Conservation (phyloP, 1,139 yeast genomes). For the Debaryomyces nepalensis region DNA sequence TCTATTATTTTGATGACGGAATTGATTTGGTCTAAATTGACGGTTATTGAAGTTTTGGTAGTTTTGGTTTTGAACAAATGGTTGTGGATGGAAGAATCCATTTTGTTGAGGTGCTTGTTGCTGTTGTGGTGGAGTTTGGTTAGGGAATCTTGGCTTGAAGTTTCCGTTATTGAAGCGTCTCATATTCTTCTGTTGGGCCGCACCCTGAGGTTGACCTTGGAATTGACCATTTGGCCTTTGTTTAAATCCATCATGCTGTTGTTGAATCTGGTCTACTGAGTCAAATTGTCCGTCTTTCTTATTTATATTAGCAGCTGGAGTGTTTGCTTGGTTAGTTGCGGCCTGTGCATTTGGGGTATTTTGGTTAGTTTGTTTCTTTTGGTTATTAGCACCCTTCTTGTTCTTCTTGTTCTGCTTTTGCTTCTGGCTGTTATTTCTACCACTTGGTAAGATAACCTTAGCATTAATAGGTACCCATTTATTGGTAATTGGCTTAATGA, state of each 20-base stretch:
- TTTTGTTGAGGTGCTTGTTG: slow-evolving; percentile 17
- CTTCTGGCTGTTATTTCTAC: slow-evolving; percentile 32
- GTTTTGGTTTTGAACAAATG: slow-evolving; percentile 28
- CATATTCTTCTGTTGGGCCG: slow-evolving; percentile 25
- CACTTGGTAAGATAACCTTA: slow-evolving; percentile 58
- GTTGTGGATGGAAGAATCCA: slow-evolving; percentile 25
- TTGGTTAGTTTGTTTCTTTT: slow-evolving; percentile 12
- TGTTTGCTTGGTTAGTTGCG: neutral
- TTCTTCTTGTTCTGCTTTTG: slow-evolving; percentile 41
- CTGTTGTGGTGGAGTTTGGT: slow-evolving; percentile 25
- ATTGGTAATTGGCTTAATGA: slow-evolving; percentile 64
- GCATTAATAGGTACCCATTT: slow-evolving; percentile 93
- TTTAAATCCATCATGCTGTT: slow-evolving; percentile 17
- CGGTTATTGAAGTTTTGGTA: slow-evolving; percentile 29
- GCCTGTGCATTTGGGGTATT: slow-evolving; percentile 5
- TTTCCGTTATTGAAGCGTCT: slow-evolving; percentile 24
- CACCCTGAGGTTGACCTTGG: slow-evolving; percentile 12
- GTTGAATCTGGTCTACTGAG: slow-evolving; percentile 11
- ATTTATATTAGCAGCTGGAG: slow-evolving; percentile 5
- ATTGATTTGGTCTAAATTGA: slow-evolving; percentile 30
- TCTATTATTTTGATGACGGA: slow-evolving; percentile 18
- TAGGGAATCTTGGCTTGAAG: slow-evolving; percentile 25
- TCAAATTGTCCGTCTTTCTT: slow-evolving; percentile 14
- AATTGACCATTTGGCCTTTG: slow-evolving; percentile 16
- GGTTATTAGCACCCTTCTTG: slow-evolving; percentile 26